phyloP scores from a whole-genome alignment of 2,329 filamentous ascomycete species.

The Furcasterigmium sp. region DNA sequence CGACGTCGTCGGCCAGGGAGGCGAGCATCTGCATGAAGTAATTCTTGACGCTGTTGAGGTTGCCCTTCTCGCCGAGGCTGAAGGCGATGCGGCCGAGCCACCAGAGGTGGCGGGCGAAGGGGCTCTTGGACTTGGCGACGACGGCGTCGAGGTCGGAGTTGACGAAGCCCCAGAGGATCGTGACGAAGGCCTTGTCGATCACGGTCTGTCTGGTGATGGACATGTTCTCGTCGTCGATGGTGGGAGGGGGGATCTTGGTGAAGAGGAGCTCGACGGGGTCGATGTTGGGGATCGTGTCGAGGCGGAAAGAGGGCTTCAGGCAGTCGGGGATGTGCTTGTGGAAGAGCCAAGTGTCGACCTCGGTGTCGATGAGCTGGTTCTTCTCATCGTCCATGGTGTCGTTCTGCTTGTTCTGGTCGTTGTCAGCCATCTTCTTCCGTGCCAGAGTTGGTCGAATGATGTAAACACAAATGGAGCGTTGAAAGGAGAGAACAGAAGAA shows the following conservation, averaged over 20 bases:
- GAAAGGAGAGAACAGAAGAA: no score
- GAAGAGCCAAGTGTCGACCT: no score
- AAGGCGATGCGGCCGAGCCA: conserved; percentile 8
- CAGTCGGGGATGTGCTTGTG: no score
- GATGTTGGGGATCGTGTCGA: neutral
- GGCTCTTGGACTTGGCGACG: neutral
- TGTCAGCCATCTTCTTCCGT: no score
- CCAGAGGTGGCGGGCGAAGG: conserved; percentile 6
- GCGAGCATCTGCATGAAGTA: conserved; percentile 8
- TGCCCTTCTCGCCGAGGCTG: conserved; percentile 4
- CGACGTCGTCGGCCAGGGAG: conserved; percentile 4
- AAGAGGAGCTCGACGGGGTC: neutral
- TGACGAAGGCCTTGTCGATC: neutral
- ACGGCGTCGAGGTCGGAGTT: conserved; percentile 7
- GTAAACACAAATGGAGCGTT: no score
- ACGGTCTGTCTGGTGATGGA: neutral
- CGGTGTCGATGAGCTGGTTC: no score
- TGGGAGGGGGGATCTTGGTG: neutral
- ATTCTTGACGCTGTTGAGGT: conserved; percentile 6
- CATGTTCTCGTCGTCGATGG: neutral
- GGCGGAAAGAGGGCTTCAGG: neutral
- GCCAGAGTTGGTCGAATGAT: no score
- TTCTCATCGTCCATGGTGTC: no score
- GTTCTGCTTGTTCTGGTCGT: no score
- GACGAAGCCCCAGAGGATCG: conserved; percentile 9